Conservation (phyloP, 129 eudicot genomes). For the Centella asiatica region DNA sequence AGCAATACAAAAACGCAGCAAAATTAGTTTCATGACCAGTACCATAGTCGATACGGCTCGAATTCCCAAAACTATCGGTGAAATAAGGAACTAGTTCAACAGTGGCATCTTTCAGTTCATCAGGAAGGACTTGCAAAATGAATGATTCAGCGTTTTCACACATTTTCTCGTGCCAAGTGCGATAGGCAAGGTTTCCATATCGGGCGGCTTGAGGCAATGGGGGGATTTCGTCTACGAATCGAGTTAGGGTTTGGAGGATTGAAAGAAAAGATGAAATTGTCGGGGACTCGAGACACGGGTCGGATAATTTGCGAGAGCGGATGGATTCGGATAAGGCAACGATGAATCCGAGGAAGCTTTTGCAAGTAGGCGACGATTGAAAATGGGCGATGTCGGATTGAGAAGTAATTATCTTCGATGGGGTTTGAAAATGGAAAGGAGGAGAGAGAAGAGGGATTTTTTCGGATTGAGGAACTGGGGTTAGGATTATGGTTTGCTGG, state of each 20-base stretch:
- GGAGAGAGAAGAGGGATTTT: conserved; percentile 32
- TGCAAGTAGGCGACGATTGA: conserved; percentile 44
- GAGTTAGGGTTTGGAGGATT: conserved; percentile 42
- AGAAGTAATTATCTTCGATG: conserved; percentile 55
- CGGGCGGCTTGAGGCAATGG: conserved; percentile 55
- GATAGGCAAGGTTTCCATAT: conserved; percentile 68
- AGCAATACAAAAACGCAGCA: conserved; percentile 87
- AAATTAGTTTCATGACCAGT: conserved; percentile 97
- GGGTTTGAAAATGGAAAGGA: conserved; percentile 59
- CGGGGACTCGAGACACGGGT: conserved; percentile 56
- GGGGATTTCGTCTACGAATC: conserved; percentile 60
- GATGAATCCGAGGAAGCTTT: conserved; percentile 64
- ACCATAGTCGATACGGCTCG: conserved; percentile 76
- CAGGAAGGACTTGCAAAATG: conserved; percentile 40
- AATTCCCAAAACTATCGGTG: conserved; percentile 82
- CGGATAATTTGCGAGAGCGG: conserved; percentile 57
- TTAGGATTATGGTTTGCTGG: conserved; percentile 59
- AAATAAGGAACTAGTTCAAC: conserved; percentile 76
- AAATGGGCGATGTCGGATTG: conserved; percentile 52
- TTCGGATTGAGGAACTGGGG: conserved; percentile 80
- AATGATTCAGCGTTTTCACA: conserved; percentile 38
- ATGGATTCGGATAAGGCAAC: conserved; percentile 68
- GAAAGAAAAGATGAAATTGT: conserved; percentile 23
- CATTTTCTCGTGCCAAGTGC: conserved; percentile 74
- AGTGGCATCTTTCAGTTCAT: conserved; percentile 30